These are phyloP conservation scores for Craspedostauros australis DNA, from an alignment of 108 stramenopile species.

Conservation along the genomic window DNA sequence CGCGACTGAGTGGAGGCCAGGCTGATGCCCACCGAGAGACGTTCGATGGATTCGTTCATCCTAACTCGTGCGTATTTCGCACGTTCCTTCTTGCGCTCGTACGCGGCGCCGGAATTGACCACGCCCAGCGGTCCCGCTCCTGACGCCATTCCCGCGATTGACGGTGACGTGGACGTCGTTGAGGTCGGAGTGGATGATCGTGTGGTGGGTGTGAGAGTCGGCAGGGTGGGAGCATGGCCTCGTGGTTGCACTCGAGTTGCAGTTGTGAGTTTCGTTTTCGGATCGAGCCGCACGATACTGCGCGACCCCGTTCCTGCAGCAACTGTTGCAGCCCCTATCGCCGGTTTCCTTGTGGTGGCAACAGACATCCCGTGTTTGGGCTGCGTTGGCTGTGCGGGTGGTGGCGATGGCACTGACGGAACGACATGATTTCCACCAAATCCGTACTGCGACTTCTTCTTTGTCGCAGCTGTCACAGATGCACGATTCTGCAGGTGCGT, in stretches of 20 bases:
- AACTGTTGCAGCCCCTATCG: no score
- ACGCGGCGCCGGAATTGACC: constrained; percentile 38
- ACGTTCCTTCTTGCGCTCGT: constrained; percentile 82
- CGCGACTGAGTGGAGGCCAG: constrained; percentile 69
- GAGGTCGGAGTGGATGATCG: constrained; percentile 2
- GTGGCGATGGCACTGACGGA: constrained; percentile 58
- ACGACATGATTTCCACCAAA: constrained; percentile 68
- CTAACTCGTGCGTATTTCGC: constrained; percentile 81
- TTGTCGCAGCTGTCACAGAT: constrained; percentile 34
- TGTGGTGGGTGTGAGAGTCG: not conserved
- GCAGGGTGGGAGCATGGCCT: not conserved
- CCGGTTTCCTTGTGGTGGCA: no score
- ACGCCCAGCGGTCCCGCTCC: not conserved
- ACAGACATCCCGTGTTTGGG: no score
- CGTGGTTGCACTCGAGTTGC: not conserved
- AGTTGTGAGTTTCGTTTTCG: not conserved
- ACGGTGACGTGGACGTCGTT: no score
- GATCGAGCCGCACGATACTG: no score
- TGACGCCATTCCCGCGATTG: constrained; percentile 1
- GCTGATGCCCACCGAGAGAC: constrained; percentile 58
- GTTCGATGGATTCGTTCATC: constrained; percentile 78
- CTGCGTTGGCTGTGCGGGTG: constrained; percentile 10
- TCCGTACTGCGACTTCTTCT: constrained; percentile 62
- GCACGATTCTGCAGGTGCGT: constrained; percentile 36
- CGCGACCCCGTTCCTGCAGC: no score